phyloP scores from a whole-genome alignment of 306 rosid genomes.

The Castanea sativa region DNA sequence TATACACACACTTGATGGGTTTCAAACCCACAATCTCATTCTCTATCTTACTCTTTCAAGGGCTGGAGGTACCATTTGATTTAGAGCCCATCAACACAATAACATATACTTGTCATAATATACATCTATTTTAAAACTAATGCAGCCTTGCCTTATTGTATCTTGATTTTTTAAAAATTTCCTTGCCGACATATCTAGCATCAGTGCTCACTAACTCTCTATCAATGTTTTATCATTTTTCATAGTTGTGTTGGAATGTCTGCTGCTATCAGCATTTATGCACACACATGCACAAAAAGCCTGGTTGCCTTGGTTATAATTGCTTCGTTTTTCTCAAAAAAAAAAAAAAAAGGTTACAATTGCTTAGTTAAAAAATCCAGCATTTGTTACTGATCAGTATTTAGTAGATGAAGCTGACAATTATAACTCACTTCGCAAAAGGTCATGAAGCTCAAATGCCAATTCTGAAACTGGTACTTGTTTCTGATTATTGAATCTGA shows the following conservation, averaged over 20 bases:
- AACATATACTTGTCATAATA: too few relatives aligned
- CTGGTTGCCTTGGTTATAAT: background rate
- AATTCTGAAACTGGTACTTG: background rate
- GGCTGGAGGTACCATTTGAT: too few relatives aligned
- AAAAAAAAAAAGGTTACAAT: background rate
- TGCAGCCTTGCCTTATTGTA: too few relatives aligned
- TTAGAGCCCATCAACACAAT: too few relatives aligned
- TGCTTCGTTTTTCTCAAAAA: background rate
- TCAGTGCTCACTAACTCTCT: background rate
- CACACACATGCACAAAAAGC: background rate
- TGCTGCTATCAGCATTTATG: background rate
- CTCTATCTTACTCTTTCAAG: too few relatives aligned
- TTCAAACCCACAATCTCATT: too few relatives aligned
- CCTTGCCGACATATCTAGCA: too few relatives aligned
- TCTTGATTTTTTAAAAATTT: too few relatives aligned
- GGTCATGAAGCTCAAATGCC: background rate
- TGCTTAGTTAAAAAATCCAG: background rate
- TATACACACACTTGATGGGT: too few relatives aligned
- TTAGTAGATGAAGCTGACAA: background rate
- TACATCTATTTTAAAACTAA: too few relatives aligned
- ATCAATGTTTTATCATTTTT: background rate
- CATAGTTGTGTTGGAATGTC: background rate
- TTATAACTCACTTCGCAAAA: background rate
- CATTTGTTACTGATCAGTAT: background rate
- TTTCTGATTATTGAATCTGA: background rate